Conservation (phyloP, 2,329 filamentous ascomycete species). For the Xylaria sp. region DNA sequence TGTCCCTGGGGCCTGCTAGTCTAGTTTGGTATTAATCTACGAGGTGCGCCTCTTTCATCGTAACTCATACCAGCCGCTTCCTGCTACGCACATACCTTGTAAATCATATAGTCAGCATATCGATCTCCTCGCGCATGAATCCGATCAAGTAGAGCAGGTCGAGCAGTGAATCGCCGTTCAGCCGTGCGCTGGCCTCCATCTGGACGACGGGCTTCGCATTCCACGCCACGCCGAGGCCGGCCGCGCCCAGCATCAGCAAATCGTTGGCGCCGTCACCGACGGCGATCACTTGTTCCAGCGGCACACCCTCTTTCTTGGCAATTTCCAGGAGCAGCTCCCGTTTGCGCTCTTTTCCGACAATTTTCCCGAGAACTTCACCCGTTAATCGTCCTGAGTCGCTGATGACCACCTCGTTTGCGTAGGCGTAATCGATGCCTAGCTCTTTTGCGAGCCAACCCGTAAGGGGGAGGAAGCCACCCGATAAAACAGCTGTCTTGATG, state of each 20-base stretch:
- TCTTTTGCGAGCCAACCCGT: slow-evolving; percentile 85
- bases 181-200: slow-evolving; percentile 75
- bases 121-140: slow-evolving; percentile 72
- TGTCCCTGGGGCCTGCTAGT: slow-evolving; percentile 21
- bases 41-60: slow-evolving; percentile 14
- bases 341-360: slow-evolving; percentile 82
- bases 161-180: slow-evolving; percentile 76
- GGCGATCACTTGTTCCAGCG: slow-evolving; percentile 74
- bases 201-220: slow-evolving; percentile 87
- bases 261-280: slow-evolving; percentile 88
- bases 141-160: slow-evolving; percentile 81
- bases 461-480: slow-evolving; percentile 90
- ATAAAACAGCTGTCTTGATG: slow-evolving; percentile 88
- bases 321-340: slow-evolving; percentile 76
- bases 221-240: slow-evolving; percentile 82
- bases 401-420: slow-evolving; percentile 84
- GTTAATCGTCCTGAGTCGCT: slow-evolving; percentile 70
- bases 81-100: slow-evolving; percentile 30
- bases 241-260: slow-evolving; percentile 79
- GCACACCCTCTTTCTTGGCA: slow-evolving; percentile 72
- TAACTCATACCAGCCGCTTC: not conserved
- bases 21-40: slow-evolving; percentile 43
- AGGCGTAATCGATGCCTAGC: slow-evolving; percentile 86
- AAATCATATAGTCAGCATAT: slow-evolving; percentile 54
- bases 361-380: slow-evolving; percentile 75